Base-by-base conservation (phyloP, 306 rosid species). In the Vicia sativa region DNA sequence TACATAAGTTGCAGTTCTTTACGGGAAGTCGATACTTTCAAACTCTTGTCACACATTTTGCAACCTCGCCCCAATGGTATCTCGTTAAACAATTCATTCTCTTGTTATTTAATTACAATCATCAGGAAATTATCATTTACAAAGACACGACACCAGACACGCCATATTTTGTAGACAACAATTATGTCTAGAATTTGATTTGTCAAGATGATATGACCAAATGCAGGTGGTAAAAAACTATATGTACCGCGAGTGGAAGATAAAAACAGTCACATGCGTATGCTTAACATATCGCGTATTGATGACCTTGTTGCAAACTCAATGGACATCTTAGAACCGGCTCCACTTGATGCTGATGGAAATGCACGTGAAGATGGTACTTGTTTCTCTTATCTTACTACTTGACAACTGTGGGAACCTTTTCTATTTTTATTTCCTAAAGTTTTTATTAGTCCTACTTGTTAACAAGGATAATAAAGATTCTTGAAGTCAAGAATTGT, bases 181-280 rank as follows among this genome's bases (percentile, higher is more conserved):
- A 31, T 6, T 49, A 23, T 50, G 9, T 50, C 31, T 72, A 12
- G 71, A 75, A 11, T 61, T 43, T 61, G 76, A 41, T 19, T 44
- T 68, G 11, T 78, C 62, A 75, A 78, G 81, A 75, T 63, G 74
- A 75, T 84, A 82, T 78, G 81, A 78, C 9, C 25, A 58, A 65
- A 52, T 71, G 76, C 83, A 77, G 77, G 72, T 48, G 80, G 76
- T 18, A 90, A 85, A 70, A 85, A 73, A 79, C 85, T 82, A 1
- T 82, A 86, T 78, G 99, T 93, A 50, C 97, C 97, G 4, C n/a
- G n/a, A n/a, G 99, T 93, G 78, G 99, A 90, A 87, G 96, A 93
- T 83, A 93, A 85, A 80, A 88, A 93, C 57, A 82, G 97, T 75
- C 80, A 88, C 78, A 90, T 93, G 97, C 86, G 89, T 45, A 86